These are phyloP conservation scores for Nepenthes gracilis DNA, from an alignment of 148 eudicot species.

Conservation along the genomic window DNA sequence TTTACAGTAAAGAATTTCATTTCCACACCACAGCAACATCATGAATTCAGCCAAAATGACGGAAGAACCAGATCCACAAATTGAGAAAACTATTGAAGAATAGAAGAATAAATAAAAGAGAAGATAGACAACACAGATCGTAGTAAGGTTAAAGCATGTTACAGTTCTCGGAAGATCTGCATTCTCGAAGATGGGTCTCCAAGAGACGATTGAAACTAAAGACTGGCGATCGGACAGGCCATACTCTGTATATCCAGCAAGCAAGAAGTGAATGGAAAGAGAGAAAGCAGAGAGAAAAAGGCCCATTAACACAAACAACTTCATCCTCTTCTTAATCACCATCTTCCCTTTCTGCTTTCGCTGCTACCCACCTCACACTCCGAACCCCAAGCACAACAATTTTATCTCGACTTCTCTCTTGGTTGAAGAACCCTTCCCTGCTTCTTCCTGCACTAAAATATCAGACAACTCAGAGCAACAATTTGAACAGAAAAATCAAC, in stretches of 20 bases:
- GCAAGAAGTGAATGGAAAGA: constrained; percentile 9
- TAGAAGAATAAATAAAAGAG: neutral
- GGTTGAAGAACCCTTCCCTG: too few relatives aligned
- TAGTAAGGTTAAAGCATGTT: neutral
- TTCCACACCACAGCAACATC: too few relatives aligned
- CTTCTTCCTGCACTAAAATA: too few relatives aligned
- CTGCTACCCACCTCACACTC: constrained; percentile 1
- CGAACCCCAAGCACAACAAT: too few relatives aligned
- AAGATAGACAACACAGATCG: neutral
- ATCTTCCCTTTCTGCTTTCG: constrained; percentile 7
- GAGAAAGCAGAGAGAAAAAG: constrained; percentile 13
- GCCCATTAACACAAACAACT: constrained; percentile 11
- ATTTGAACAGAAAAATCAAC: too few relatives aligned
- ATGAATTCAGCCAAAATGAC: neutral
- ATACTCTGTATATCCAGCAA: constrained; percentile 11
- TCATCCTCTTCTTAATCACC: constrained; percentile 8
- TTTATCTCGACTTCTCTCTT: too few relatives aligned
- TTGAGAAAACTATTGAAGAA: neutral
- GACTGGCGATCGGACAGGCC: constrained; percentile 3
- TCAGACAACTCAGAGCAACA: too few relatives aligned
- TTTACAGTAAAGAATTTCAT: too few relatives aligned
- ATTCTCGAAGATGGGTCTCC: constrained; percentile 6
- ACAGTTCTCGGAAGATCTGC: constrained; percentile 6
- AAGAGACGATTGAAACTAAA: constrained; percentile 8
- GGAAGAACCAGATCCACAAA: neutral